Evolutionary conservation across 805 yeast genomes (phyloP).

Genomic region (Candida nanaspora): DNA sequence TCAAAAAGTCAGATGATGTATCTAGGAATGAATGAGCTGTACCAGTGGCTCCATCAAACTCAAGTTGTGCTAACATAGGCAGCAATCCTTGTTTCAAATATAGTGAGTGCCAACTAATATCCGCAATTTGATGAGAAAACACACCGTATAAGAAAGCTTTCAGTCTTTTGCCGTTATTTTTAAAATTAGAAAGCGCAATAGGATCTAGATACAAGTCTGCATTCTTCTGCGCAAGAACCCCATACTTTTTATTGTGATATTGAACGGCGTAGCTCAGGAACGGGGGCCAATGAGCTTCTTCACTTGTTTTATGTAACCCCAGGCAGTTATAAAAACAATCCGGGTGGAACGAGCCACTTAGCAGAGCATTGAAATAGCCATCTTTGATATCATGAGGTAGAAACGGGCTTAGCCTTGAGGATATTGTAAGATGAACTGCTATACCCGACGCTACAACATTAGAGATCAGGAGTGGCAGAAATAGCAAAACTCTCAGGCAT

Average conservation of each 20-base stretch:
- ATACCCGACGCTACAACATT: slow-evolving; percentile 14
- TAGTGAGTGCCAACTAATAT: slow-evolving; percentile 63
- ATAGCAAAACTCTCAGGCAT: no score
- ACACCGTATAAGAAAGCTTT: slow-evolving; percentile 54
- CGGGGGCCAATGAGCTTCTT: slow-evolving; percentile 66
- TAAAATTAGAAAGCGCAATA: no score
- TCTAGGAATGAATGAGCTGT: slow-evolving; percentile 52
- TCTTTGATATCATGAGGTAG: slow-evolving; percentile 28
- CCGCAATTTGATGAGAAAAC: slow-evolving; percentile 56
- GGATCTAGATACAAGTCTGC: no score
- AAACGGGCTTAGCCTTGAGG: slow-evolving; percentile 21
- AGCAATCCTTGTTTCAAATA: slow-evolving; percentile 50
- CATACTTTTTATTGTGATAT: slow-evolving; percentile 27
- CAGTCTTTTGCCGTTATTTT: slow-evolving; percentile 18
- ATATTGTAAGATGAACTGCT: slow-evolving; percentile 29
- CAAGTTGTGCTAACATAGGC: slow-evolving; percentile 39
- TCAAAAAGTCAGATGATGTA: slow-evolving; percentile 57
- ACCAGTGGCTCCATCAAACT: slow-evolving; percentile 42
- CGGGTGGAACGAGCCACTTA: slow-evolving; percentile 63
- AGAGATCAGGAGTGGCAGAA: neutral
- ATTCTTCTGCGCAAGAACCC: slow-evolving; percentile 11
- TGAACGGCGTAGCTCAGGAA: slow-evolving; percentile 41
- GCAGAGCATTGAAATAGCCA: slow-evolving; percentile 23
- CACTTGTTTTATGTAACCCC: slow-evolving; percentile 45
- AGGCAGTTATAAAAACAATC: slow-evolving; percentile 61